Evolutionary conservation across 495 filamentous ascomycete genomes (phyloP).

Genomic region (Xylaria telfairii): DNA sequence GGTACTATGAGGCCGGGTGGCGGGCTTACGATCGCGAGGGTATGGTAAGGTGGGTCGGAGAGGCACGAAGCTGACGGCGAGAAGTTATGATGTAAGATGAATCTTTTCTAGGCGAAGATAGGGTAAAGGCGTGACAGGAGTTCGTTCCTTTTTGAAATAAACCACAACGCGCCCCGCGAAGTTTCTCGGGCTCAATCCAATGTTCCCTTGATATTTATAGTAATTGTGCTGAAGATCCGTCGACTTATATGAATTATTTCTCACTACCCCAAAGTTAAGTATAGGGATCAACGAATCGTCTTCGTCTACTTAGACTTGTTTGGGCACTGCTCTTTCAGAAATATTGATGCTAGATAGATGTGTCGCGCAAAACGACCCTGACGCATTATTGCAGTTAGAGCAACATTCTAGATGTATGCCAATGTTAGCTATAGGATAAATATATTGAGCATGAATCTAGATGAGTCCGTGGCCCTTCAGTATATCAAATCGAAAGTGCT

Average conservation of each 20-base stretch:
- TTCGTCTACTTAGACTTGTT: neutral
- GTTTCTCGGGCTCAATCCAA: neutral
- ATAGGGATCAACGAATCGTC: neutral
- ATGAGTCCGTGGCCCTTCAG: too few species aligned
- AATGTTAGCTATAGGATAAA: too few species aligned
- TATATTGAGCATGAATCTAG: too few species aligned
- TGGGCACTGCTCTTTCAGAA: neutral
- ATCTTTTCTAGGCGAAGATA: conserved; percentile 23
- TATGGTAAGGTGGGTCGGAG: conserved; percentile 8
- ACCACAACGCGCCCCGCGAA: conserved; percentile 4
- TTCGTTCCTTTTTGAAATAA: conserved; percentile 24
- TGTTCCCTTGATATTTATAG: neutral
- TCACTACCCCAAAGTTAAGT: neutral
- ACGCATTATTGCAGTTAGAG: too few species aligned
- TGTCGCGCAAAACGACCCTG: too few species aligned
- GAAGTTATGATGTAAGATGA: conserved; percentile 34
- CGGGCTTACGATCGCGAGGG: conserved; percentile 7
- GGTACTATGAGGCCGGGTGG: neutral
- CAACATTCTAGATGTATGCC: too few species aligned
- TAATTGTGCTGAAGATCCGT: neutral
- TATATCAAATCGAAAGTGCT: neutral
- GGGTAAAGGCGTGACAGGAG: conserved; percentile 29
- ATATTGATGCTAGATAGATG: neutral
- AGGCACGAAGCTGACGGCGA: conserved; percentile 10
- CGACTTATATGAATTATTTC: neutral